Conservation (phyloP, 305 asterid genomes). For the Fraxinus angustifolia region DNA sequence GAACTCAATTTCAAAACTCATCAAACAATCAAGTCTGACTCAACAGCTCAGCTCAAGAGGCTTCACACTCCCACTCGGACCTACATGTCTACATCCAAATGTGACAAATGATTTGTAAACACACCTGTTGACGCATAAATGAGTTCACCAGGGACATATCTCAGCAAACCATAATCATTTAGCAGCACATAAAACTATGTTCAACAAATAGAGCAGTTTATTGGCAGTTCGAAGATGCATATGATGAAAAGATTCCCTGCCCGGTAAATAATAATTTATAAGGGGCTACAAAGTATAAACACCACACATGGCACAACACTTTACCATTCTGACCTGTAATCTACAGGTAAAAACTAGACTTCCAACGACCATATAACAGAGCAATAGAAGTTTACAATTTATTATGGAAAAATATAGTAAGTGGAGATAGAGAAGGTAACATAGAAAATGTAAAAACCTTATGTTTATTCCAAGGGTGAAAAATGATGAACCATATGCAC, state of each 20-base stretch:
- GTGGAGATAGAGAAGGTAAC: slow-evolving; percentile 16
- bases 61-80: neutral
- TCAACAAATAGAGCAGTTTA: neutral
- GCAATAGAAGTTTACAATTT: neutral
- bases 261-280: neutral
- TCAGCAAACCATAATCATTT: neutral
- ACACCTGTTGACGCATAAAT: neutral
- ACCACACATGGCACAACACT: neutral
- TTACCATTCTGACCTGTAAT: neutral
- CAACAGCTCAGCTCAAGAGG: neutral
- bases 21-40: neutral
- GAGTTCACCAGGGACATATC: neutral
- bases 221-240: neutral
- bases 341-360: slow-evolving; percentile 1
- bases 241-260: neutral
- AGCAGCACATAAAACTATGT: neutral
- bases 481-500: slow-evolving; percentile 91
- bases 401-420: slow-evolving; percentile 6
- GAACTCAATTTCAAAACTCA: neutral
- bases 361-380: slow-evolving; percentile 1
- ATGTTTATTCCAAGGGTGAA: slow-evolving; percentile 93
- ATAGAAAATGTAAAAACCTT: slow-evolving; percentile 45
- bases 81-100: neutral
- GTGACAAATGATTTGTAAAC: neutral
- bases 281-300: slow-evolving; percentile 13